These are phyloP conservation scores for Rhizopogon vinicolor DNA, from an alignment of 768 basidiomycete species.

Conservation along the genomic window DNA sequence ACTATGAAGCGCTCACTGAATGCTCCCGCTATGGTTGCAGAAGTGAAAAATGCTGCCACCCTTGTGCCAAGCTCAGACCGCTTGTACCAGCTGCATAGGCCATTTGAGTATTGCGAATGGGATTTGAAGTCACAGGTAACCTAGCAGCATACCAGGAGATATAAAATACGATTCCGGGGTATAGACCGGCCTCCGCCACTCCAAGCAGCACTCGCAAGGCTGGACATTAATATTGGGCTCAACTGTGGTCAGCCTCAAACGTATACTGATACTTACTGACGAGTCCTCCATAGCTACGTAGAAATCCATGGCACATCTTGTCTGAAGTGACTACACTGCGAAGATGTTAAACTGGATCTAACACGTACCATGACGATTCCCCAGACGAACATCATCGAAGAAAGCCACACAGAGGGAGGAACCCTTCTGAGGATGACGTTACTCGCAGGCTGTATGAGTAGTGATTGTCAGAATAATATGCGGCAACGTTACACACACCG, in stretches of 20 bases:
- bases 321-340: background rate
- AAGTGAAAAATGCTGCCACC: conserved; percentile 73
- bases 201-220: conserved; percentile 38
- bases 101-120: background rate
- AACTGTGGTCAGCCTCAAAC: background rate
- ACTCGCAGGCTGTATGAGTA: conserved; percentile 45
- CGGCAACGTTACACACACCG: background rate
- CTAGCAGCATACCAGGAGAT: conserved; percentile 43
- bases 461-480: background rate
- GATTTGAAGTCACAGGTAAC: background rate
- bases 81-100: conserved; percentile 63
- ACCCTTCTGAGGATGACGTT: conserved; percentile 56
- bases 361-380: conserved; percentile 35
- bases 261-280: conserved; percentile 37
- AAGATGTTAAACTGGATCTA: background rate
- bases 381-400: conserved; percentile 38
- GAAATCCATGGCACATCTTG: conserved; percentile 61
- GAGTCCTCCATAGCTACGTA: conserved; percentile 56
- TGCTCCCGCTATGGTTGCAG: conserved; percentile 74
- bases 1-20: conserved; percentile 46
- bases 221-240: conserved; percentile 12
- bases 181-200: conserved; percentile 41
- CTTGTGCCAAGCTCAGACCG: conserved; percentile 70
- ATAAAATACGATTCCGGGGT: conserved; percentile 55
- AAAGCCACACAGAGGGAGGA: conserved; percentile 63